Conservation (phyloP, 495 filamentous ascomycete species). For the Neurospora tetrasperma region DNA sequence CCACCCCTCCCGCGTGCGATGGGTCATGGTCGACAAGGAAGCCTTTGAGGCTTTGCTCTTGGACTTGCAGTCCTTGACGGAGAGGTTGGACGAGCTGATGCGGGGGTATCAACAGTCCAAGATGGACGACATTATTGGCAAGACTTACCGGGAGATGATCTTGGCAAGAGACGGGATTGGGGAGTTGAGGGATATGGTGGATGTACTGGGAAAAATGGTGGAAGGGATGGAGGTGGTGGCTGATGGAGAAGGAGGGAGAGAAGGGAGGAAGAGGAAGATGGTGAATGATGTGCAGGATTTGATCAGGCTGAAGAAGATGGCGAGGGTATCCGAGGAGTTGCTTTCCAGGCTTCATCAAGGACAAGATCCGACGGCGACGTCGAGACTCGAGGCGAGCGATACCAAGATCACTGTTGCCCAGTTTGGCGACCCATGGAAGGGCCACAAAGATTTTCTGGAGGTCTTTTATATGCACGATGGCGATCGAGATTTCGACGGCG, state of each 20-base stretch:
- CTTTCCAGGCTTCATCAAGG: conserved; percentile 7
- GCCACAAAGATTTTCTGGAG: neutral
- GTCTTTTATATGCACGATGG: conserved; percentile 6
- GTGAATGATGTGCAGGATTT: too few species aligned
- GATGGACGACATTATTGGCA: conserved; percentile 26
- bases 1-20: conserved; percentile 21
- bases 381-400: neutral
- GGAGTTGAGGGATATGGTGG: conserved; percentile 6
- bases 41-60: conserved; percentile 17
- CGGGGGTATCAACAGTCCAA: conserved; percentile 12
- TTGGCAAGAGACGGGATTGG: conserved; percentile 19
- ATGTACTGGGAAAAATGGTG: too few species aligned
- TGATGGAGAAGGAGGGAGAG: too few species aligned
- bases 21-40: conserved; percentile 21
- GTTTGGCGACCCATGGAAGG: neutral
- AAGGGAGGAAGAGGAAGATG: too few species aligned
- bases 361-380: neutral
- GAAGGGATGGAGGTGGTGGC: too few species aligned
- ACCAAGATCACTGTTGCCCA: conserved; percentile 10
- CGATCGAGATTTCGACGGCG: neutral
- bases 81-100: conserved; percentile 25
- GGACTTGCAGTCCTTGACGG: conserved; percentile 23
- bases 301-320: conserved; percentile 17
- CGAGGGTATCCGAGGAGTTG: conserved; percentile 16
- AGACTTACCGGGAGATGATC: conserved; percentile 27